Base-by-base conservation (phyloP, 2,329 filamentous ascomycete genomes). In the Cytospora leucostoma region DNA sequence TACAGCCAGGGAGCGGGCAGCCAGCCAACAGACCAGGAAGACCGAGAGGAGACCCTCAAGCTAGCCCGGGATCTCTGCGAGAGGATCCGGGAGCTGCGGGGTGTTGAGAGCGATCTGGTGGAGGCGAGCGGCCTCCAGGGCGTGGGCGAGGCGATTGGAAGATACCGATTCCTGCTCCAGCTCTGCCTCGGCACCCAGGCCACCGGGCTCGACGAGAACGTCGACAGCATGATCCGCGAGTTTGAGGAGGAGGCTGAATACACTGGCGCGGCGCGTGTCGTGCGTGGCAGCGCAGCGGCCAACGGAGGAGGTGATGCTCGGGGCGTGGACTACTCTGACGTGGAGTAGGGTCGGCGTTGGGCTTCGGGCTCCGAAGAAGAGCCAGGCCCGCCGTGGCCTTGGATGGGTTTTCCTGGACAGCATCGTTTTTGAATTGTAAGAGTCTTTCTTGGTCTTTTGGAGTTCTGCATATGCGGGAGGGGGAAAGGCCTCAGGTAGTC, bases 61-160 rank as follows among this genome's bases (percentile, higher is more conserved):
- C 78, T 92, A 6, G 84, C 86, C 2, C 77, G 82, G 35, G 79
- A 88, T 67, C 79, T 92, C 21, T 79, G 78, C 52, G 74, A 80
- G 8, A 78, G 87, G 54, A 78, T 89, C 53, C 73, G 78, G 4
- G 85, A 89, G 69, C 86, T 90, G 69, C 80, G 83, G 56, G 77
- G 80, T 50, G 81, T 88, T 4, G 88, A 92, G 68, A 74, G 77
- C 15, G 87, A 90, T 65, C 91, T 92, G 66, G 85, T 91, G 49
- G 82, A 86, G 57, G 88, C 88, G 13, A 78, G 91, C 53, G 85
- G 84, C 52, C 82, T 87, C 66, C 87, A 90, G 12, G 90, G 90
- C 50, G 86, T 88, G 44, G 87, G 88, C 40, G 88, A 91, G 73
- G 87, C 88, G 72, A 90, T 90, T 67, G 88, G 88, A 68, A 86